Base-by-base conservation (phyloP, 148 eudicot species). In the Camellia granthamiana region DNA sequence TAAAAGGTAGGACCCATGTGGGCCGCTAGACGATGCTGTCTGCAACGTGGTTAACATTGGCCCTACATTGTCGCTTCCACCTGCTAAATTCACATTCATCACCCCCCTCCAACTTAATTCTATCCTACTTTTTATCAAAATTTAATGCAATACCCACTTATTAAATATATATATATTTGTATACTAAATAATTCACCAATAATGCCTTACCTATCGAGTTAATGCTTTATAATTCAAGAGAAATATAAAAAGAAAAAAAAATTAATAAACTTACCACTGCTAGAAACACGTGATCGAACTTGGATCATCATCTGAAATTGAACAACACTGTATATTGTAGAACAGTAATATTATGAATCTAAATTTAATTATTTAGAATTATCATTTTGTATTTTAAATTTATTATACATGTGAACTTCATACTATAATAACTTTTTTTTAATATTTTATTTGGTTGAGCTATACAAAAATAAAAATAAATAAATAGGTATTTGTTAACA, bases 31-130 rank as follows among this genome's bases (percentile, higher is more conserved):
- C 18, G 69, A 80, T 81, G 80, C 55, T 87, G 93, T 87, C 89
- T 78, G 91, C 88, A 88, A 90, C 93, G 93, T 87, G 89, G 90
- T 69, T 69, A 84, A 71, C 91, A 87, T 2, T 46, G 86, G 74
- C 81, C 93, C 93, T 83, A 86, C 87, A 69, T 55, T 82, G 90
- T 85, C 86, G 90, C 84, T 80, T 44, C 81, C 77, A 70, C 59
- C 76, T 23, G 21, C 75, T 77, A 43, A 43, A 18, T 30, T 47
- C 56, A 52, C 72, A 41, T 59, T 21, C 72, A 42, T 42, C 9
- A 38, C 55, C 56, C 15, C 62, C 46, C 42, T 47, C 68, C 16
- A 44, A 4, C 47, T 23, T 62, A 72, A 13, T 66, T 67, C 68
- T 46, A 9, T 78, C 59, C 51, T 14, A 12, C 38, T 30, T 30